phyloP scores from a whole-genome alignment of 1,284 basidiomycete genomes.

The Ustilago sp. region DNA sequence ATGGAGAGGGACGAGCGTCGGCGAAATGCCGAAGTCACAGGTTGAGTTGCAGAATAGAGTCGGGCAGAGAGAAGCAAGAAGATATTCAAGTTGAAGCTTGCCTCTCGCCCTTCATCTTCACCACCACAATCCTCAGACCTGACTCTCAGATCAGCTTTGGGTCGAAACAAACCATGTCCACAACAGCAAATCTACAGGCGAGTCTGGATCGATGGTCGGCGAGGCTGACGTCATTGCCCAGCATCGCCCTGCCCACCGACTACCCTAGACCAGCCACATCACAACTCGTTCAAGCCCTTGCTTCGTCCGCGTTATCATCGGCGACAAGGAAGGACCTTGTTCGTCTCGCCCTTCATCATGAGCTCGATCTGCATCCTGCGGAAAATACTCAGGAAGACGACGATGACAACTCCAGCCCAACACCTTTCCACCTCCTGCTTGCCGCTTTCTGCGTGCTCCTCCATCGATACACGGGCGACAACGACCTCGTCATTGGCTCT shows the following conservation, averaged over 20 bases:
- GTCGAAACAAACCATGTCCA: constrained; percentile 17
- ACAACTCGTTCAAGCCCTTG: constrained; percentile 64
- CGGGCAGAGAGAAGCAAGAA: background rate
- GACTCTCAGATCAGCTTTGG: background rate
- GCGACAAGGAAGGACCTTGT: constrained; percentile 59
- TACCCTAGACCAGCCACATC: constrained; percentile 82
- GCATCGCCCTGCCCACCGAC: constrained; percentile 93
- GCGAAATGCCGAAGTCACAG: constrained; percentile 9
- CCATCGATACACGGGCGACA: constrained; percentile 96
- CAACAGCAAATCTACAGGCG: constrained; percentile 29
- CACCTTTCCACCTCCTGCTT: constrained; percentile 90
- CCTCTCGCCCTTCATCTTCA: background rate
- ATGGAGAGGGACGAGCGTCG: background rate
- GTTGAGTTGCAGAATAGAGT: background rate
- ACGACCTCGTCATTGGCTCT: constrained; percentile 91
- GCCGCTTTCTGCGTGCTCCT: constrained; percentile 90
- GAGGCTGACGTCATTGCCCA: constrained; percentile 77
- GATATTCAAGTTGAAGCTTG: background rate
- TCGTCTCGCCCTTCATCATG: constrained; percentile 77
- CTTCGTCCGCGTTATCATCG: constrained; percentile 56
- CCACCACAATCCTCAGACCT: background rate
- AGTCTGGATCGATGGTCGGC: constrained; percentile 61
- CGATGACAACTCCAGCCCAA: constrained; percentile 72
- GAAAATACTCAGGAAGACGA: constrained; percentile 59
- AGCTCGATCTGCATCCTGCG: constrained; percentile 77